Evolutionary conservation across 2,329 filamentous ascomycete species (phyloP).

Genomic region (Hypoxylon sp.): DNA sequence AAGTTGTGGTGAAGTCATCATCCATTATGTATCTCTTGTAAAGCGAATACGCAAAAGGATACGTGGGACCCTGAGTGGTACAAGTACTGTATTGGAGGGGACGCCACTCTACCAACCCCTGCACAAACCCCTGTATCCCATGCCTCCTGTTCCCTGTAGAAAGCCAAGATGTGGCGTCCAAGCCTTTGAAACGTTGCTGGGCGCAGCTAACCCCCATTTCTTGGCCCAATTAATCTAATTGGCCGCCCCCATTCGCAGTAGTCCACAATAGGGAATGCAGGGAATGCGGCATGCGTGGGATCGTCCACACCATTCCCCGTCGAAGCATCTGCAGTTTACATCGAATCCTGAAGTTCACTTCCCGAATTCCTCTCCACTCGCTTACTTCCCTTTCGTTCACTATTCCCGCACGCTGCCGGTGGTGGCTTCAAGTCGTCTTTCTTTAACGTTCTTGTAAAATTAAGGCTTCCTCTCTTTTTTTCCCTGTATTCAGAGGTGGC

Average conservation of each 20-base stretch:
- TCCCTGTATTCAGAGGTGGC: conserved; percentile 3
- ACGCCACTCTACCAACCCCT: conserved; percentile 7
- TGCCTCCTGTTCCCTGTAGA: conserved; percentile 8
- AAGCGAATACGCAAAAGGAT: not conserved
- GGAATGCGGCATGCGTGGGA: conserved; percentile 35
- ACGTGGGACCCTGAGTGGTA: not conserved
- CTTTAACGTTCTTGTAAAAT: conserved; percentile 21
- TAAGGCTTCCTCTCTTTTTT: conserved; percentile 17
- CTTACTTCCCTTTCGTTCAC: conserved; percentile 26
- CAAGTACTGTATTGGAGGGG: not conserved
- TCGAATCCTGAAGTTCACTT: conserved; percentile 41
- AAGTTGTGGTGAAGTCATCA: conserved; percentile 1
- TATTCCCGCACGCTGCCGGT: conserved; percentile 28
- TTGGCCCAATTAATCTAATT: conserved; percentile 17
- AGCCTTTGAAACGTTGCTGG: conserved; percentile 35
- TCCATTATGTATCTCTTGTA: not conserved
- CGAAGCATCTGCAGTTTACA: conserved; percentile 14
- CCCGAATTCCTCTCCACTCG: conserved; percentile 35
- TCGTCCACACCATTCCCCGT: conserved; percentile 36
- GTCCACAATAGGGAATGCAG: conserved; percentile 29
- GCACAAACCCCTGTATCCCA: not conserved
- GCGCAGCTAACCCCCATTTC: conserved; percentile 20
- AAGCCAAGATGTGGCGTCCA: conserved; percentile 36
- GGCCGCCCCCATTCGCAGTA: conserved; percentile 8
- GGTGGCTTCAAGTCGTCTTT: conserved; percentile 29